Percentiles rank a stretch among this genome's conserved stretches.
These are phyloP conservation scores for Jatropha podagrica DNA, from an alignment of 441 rosid species.

Conservation along the genomic window DNA sequence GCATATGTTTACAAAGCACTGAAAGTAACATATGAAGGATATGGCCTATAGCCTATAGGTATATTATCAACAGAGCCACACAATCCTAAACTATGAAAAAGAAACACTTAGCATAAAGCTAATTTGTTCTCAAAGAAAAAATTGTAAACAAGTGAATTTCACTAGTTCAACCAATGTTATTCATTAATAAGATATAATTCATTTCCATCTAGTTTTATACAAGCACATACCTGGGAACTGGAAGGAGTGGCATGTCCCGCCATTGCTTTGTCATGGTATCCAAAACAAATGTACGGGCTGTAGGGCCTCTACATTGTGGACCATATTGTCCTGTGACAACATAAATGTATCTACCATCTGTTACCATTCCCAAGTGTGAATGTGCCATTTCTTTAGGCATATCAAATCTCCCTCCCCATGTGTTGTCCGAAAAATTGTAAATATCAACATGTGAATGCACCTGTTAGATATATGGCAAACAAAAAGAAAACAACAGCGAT, in stretches of 20 bases:
- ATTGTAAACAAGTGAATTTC: neutral
- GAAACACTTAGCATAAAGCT: no score
- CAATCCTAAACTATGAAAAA: neutral
- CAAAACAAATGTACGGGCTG: constrained; percentile 73
- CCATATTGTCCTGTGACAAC: constrained; percentile 88
- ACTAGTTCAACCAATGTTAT: neutral
- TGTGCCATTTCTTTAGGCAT: constrained; percentile 99
- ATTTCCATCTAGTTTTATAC: constrained; percentile 8
- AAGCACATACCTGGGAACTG: constrained; percentile 72
- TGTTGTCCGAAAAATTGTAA: constrained; percentile 72
- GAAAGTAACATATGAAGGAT: neutral
- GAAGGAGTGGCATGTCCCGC: constrained; percentile 65
- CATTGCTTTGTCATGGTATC: constrained; percentile 83
- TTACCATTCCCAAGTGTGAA: constrained; percentile 97
- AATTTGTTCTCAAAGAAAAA: neutral
- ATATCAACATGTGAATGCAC: constrained; percentile 94
- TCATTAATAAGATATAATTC: no score
- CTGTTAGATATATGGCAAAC: constrained; percentile 29
- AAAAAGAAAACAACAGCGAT: constrained; percentile 5
- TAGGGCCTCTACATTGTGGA: constrained; percentile 95
- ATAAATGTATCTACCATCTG: constrained; percentile 89
- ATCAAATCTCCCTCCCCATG: constrained; percentile 87
- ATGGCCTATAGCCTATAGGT: no score
- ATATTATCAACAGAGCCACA: neutral
- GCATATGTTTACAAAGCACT: no score